These are phyloP conservation scores for Chlorencoelia australis DNA, from an alignment of 2,329 filamentous ascomycete species.

Conservation along the genomic window DNA sequence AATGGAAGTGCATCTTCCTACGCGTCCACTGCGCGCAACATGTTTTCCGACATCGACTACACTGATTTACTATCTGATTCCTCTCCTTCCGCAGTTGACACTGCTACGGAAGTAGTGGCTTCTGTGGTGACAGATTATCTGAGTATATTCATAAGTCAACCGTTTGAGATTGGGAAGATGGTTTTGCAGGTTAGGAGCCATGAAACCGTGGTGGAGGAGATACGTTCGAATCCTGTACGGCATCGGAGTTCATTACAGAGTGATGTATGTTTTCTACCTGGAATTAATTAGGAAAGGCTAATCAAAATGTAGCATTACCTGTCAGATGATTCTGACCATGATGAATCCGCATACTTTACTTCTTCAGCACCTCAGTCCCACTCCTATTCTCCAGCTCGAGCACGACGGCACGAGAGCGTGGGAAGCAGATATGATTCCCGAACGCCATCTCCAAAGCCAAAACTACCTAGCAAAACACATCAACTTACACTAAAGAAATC, in stretches of 20 bases:
- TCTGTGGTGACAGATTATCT: conserved; percentile 88
- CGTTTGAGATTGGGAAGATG: conserved; percentile 94
- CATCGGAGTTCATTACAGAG: conserved; percentile 19
- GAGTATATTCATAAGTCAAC: conserved; percentile 80
- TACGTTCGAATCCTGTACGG: conserved; percentile 1
- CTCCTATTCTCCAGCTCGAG: conserved; percentile 32
- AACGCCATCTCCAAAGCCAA: conserved; percentile 24
- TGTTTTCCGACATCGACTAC: conserved; percentile 87
- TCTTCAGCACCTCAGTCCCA: conserved; percentile 38
- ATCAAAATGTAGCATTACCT: conserved; percentile 29
- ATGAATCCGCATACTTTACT: conserved; percentile 79
- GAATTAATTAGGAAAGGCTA: conserved; percentile 7
- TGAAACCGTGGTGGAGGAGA: conserved; percentile 22
- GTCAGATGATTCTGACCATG: conserved; percentile 61
- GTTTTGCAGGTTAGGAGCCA: conserved; percentile 68
- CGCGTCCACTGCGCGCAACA: conserved; percentile 64
- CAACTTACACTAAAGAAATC: conserved; percentile 62
- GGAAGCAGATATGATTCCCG: conserved; percentile 18
- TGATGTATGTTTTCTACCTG: conserved; percentile 16
- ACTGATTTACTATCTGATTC: conserved; percentile 72
- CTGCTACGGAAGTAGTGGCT: conserved; percentile 68
- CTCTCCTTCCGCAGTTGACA: conserved; percentile 65
- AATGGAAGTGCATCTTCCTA: conserved; percentile 38
- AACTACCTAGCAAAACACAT: conserved; percentile 35
- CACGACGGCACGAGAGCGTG: conserved; percentile 17